Conservation (phyloP, 257 asterid species). For the Sherardia arvensis region DNA sequence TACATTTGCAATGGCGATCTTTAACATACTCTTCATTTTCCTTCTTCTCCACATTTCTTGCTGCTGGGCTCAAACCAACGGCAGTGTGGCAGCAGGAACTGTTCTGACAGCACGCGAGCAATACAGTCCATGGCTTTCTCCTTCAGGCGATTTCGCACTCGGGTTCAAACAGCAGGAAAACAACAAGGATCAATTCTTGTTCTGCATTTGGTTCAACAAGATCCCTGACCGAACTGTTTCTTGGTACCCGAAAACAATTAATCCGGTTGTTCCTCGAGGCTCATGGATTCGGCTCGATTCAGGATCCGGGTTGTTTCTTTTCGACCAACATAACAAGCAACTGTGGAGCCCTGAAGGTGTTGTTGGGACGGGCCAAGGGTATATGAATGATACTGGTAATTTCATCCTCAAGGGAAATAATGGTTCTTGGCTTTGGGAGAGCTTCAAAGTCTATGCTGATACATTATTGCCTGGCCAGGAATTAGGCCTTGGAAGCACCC, state of each 20-base stretch:
- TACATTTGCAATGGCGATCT: too few relatives aligned
- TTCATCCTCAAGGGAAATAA: slow-evolving; percentile 22
- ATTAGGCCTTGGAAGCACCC: slow-evolving; percentile 6
- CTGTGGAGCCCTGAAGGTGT: slow-evolving; percentile 14
- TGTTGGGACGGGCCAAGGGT: slow-evolving; percentile 20
- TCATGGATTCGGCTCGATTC: slow-evolving; percentile 28
- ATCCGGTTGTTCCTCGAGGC: slow-evolving; percentile 30
- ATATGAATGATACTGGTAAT: slow-evolving; percentile 51
- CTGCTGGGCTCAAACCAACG: slow-evolving; percentile 28
- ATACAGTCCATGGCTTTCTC: slow-evolving; percentile 47
- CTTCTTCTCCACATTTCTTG: slow-evolving; percentile 13
- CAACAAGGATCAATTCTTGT: slow-evolving; percentile 24
- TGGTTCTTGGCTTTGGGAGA: slow-evolving; percentile 38
- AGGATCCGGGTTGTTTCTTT: slow-evolving; percentile 27
- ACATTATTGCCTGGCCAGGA: slow-evolving; percentile 26
- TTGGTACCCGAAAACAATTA: slow-evolving; percentile 31
- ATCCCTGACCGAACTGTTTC: slow-evolving; percentile 35
- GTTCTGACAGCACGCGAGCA: slow-evolving; percentile 24
- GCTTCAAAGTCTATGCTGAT: slow-evolving; percentile 30
- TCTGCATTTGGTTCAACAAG: slow-evolving; percentile 50
- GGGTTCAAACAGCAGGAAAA: slow-evolving; percentile 35
- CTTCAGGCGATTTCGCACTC: slow-evolving; percentile 45
- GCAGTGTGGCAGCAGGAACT: slow-evolving; percentile 16
- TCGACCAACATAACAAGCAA: slow-evolving; percentile 19
- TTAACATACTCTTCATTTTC: not conserved